These are phyloP conservation scores for Smallanthus sonchifolius DNA, from an alignment of 129 eudicot species.

Conservation along the genomic window DNA sequence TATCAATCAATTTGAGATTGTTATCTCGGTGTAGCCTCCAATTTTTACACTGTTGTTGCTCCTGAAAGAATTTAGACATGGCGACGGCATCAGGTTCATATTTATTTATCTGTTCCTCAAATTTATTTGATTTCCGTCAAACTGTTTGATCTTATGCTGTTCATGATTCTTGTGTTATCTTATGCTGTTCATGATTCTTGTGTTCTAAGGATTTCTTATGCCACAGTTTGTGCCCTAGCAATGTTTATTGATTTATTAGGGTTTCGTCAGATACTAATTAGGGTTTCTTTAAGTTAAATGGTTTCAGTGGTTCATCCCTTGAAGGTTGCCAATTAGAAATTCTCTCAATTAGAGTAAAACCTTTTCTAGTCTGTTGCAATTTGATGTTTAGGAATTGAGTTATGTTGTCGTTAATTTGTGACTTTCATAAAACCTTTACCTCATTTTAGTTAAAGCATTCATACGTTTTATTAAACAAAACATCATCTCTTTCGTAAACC, in stretches of 20 bases:
- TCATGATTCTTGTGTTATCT: not conserved
- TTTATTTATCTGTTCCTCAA: not conserved
- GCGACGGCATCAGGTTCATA: constrained; percentile 23
- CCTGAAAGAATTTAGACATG: constrained; percentile 8
- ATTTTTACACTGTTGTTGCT: not conserved
- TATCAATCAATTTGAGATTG: not conserved
- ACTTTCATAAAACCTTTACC: no score
- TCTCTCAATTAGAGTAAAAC: not conserved
- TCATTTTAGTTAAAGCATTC: no score
- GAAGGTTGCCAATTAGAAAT: not conserved
- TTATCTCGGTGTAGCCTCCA: not conserved
- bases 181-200: not conserved
- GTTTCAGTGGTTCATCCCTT: not conserved
- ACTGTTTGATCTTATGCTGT: not conserved
- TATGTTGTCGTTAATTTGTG: no score
- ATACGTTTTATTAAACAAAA: no score
- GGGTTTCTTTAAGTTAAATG: not conserved
- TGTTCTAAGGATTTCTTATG: not conserved
- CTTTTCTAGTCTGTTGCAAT: not conserved
- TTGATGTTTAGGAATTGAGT: not conserved
- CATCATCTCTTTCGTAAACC: no score
- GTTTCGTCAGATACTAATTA: not conserved
- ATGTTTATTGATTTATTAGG: not conserved
- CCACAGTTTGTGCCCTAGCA: not conserved
- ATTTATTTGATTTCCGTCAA: not conserved